Evolutionary conservation across 78 protist species (phyloP).

Genomic region (Protostelium mycophagum): DNA sequence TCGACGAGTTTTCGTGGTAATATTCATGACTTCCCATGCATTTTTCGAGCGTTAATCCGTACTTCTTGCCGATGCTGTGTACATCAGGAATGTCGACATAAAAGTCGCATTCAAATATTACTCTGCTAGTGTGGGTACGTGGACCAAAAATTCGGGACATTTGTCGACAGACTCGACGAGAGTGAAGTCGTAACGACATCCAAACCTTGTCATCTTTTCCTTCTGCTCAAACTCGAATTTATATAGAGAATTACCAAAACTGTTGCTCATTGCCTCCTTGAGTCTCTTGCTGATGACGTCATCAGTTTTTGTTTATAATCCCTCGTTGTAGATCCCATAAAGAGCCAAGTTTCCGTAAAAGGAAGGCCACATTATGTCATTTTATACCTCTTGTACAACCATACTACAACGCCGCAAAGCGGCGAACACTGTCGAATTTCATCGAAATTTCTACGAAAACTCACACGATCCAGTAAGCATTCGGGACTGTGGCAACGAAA

Average conservation of each 20-base stretch:
- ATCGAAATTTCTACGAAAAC: no score
- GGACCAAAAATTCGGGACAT: conserved; percentile 44
- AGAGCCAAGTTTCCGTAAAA: no score
- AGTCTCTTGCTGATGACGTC: conserved; percentile 23
- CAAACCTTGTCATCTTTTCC: conserved; percentile 33
- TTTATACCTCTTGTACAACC: no score
- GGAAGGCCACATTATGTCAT: no score
- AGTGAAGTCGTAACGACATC: conserved; percentile 42
- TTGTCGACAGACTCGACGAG: conserved; percentile 43
- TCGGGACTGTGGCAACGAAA: conserved; percentile 52
- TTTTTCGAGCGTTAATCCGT: neutral
- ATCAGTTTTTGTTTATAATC: no score
- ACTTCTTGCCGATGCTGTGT: neutral
- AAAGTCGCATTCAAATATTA: neutral
- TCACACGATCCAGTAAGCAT: conserved; percentile 50
- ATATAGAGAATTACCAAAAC: conserved; percentile 42
- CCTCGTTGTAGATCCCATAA: no score
- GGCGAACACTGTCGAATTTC: no score
- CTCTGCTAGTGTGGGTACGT: conserved; percentile 21
- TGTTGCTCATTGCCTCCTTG: conserved; percentile 9
- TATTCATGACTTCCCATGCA: neutral
- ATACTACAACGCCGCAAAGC: no score
- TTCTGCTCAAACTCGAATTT: conserved; percentile 24
- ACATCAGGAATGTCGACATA: neutral
- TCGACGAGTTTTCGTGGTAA: neutral